Conservation (phyloP, 352 stramenopile species). For the Phytophthora ohioensis region DNA sequence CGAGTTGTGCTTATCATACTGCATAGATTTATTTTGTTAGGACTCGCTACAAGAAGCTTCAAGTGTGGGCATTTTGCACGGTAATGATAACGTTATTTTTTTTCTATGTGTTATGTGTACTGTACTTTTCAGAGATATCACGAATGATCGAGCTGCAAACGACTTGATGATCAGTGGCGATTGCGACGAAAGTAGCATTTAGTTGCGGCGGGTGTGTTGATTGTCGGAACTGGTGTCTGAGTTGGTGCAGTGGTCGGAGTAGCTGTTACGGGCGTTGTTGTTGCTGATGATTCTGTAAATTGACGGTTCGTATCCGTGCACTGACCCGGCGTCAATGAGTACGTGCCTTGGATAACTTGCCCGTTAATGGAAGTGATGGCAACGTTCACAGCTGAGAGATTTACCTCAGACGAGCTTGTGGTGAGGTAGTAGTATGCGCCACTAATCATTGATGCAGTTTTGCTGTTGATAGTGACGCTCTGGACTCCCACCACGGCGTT, state of each 20-base stretch:
- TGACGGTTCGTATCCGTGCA: constrained; percentile 46
- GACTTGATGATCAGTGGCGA: constrained; percentile 6
- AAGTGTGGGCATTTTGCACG: not conserved
- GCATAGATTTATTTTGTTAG: constrained; percentile 12
- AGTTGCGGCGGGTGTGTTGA: not conserved
- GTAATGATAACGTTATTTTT: constrained; percentile 23
- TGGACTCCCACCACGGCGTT: constrained; percentile 47
- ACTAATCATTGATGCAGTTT: constrained; percentile 32
- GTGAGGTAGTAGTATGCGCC: constrained; percentile 52
- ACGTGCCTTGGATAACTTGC: constrained; percentile 40
- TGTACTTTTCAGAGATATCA: not conserved
- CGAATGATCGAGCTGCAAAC: not conserved
- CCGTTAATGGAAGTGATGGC: constrained; percentile 40
- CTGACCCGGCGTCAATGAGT: constrained; percentile 34
- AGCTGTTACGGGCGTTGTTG: not conserved
- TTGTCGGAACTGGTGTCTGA: not conserved
- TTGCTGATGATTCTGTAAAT: constrained; percentile 22
- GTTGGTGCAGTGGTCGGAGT: not conserved
- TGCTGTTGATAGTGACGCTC: constrained; percentile 46
- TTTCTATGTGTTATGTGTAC: not conserved
- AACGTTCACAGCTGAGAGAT: constrained; percentile 37
- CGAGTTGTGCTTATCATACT: not conserved
- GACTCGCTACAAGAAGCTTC: not conserved
- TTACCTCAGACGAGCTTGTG: constrained; percentile 22
- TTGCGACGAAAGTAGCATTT: constrained; percentile 23